Conservation (phyloP, 129 eudicot species). For the Rutidosis leptorrhynchoides region DNA sequence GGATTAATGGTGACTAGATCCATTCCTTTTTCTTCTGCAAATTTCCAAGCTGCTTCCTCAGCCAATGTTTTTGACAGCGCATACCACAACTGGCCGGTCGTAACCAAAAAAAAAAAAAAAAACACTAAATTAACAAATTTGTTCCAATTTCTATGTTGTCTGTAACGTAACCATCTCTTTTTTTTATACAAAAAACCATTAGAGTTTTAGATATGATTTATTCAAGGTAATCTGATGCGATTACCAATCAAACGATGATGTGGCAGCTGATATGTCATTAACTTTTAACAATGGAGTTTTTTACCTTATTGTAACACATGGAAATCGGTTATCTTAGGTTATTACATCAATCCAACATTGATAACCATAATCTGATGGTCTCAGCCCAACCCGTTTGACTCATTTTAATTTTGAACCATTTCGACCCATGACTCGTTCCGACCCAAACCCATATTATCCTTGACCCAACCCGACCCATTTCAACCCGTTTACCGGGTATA, state of each 20-base stretch:
- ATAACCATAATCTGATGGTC: background rate
- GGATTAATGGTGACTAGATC: slow-evolving; percentile 46
- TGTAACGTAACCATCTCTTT: background rate
- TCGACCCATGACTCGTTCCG: too few relatives aligned
- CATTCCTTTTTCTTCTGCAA: slow-evolving; percentile 42
- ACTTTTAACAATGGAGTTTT: background rate
- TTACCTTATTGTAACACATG: background rate
- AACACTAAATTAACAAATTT: background rate
- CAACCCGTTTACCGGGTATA: too few relatives aligned
- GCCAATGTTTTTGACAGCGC: slow-evolving; percentile 41
- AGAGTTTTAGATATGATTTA: background rate
- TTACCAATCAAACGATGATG: background rate
- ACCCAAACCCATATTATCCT: too few relatives aligned
- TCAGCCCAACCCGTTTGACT: too few relatives aligned
- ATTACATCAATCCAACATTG: background rate
- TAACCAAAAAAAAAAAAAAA: background rate
- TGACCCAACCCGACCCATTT: too few relatives aligned
- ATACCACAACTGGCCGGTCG: slow-evolving; percentile 32
- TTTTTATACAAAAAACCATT: background rate
- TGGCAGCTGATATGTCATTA: background rate
- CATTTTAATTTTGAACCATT: too few relatives aligned
- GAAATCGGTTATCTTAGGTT: background rate
- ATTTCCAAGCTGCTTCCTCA: slow-evolving; percentile 55
- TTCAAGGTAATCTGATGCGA: background rate
- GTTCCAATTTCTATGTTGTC: too few relatives aligned